A percentile compares a stretch with the other conserved stretches of the same genome.
Evolutionary conservation across 768 basidiomycete genomes (phyloP).

Genomic region (Amanita fuliginea): DNA sequence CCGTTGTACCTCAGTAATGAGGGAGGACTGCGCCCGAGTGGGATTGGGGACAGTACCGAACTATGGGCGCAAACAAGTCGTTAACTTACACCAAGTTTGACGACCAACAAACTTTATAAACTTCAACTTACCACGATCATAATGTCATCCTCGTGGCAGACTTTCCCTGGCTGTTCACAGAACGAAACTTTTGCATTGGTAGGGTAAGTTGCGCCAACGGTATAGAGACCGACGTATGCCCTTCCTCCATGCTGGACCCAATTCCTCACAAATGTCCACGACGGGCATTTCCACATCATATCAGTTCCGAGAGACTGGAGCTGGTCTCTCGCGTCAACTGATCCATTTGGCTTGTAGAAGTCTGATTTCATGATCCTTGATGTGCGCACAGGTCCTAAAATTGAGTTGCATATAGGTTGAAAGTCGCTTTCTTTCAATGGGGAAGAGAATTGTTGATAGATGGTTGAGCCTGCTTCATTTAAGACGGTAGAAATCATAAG

Average conservation of each 20-base stretch:
- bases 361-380: slow-evolving; percentile 29
- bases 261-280: slow-evolving; percentile 58
- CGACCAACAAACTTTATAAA: too few relatives aligned
- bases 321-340: slow-evolving; percentile 42
- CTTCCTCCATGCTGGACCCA: slow-evolving; percentile 56
- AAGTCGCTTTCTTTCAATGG: slow-evolving; percentile 30
- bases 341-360: slow-evolving; percentile 31
- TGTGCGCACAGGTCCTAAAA: slow-evolving; percentile 39
- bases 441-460: slow-evolving; percentile 32
- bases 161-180: slow-evolving; percentile 44
- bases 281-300: slow-evolving; percentile 57
- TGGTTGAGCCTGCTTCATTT: slow-evolving; percentile 62
- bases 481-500: slow-evolving; percentile 60
- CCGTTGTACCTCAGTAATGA: slow-evolving; percentile 56
- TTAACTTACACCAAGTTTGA: too few relatives aligned
- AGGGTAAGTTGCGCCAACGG: slow-evolving; percentile 61
- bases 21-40: slow-evolving; percentile 40
- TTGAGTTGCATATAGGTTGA: slow-evolving; percentile 22
- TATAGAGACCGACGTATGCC: slow-evolving; percentile 58
- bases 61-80: too few relatives aligned
- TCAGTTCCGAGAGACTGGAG: slow-evolving; percentile 56
- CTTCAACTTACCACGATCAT: slow-evolving; percentile 50
- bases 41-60: slow-evolving; percentile 52
- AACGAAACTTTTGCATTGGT: slow-evolving; percentile 44
- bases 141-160: slow-evolving; percentile 81